phyloP scores from a whole-genome alignment of 768 basidiomycete species.

The Candolleomyces eurysporus region DNA sequence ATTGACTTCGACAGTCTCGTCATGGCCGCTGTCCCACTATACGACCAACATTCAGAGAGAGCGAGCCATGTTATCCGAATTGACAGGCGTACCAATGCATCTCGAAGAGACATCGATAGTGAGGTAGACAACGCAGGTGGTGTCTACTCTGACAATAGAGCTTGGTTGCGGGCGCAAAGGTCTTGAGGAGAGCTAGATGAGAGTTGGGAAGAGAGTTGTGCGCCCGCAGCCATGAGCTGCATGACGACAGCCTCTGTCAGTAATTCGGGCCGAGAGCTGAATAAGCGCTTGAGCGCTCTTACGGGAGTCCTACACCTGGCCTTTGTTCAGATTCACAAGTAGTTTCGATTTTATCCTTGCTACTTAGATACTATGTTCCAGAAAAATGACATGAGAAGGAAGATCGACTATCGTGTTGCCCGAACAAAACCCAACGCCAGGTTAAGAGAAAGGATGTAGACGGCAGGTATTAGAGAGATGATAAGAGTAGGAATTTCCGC shows the following conservation, averaged over 20 bases:
- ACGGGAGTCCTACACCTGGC: too few relatives aligned
- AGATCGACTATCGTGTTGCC: slow-evolving; percentile 10
- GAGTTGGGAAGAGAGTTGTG: too few relatives aligned
- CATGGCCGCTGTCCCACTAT: slow-evolving; percentile 60
- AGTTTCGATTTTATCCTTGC: not conserved
- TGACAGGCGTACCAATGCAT: slow-evolving; percentile 22
- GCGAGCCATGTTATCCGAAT: not conserved
- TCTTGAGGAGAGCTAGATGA: too few relatives aligned
- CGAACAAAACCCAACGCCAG: slow-evolving; percentile 14
- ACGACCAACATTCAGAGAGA: not conserved
- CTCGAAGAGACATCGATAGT: slow-evolving; percentile 14
- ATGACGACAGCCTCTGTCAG: too few relatives aligned
- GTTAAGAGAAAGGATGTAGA: slow-evolving; percentile 11
- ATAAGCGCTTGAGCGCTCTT: too few relatives aligned
- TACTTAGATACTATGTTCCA: slow-evolving; percentile 15
- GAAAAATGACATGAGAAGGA: slow-evolving; percentile 13
- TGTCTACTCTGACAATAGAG: not conserved
- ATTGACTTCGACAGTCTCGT: slow-evolving; percentile 88
- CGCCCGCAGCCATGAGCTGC: too few relatives aligned
- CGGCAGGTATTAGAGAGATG: slow-evolving; percentile 32
- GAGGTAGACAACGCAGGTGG: not conserved
- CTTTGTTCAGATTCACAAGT: too few relatives aligned
- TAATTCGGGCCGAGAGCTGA: too few relatives aligned
- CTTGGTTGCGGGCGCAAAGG: not conserved
- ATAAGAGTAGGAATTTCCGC: slow-evolving; percentile 26